Evolutionary conservation across 768 basidiomycete species (phyloP).

Genomic region (Boletus pseudo-olivaceus): DNA sequence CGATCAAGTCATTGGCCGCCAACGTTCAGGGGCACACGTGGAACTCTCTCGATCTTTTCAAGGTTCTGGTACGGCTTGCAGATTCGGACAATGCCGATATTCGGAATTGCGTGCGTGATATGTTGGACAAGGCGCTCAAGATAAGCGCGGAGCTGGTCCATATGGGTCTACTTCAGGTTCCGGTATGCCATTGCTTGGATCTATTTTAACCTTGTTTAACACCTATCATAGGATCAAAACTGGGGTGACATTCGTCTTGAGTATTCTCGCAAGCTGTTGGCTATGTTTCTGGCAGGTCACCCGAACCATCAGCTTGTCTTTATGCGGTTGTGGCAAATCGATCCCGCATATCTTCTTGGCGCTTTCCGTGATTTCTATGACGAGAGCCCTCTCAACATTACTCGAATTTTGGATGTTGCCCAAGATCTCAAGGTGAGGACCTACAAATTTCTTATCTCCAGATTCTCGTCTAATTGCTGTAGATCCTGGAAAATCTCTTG

Average conservation of each 20-base stretch:
- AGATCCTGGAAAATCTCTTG: conserved; percentile 92
- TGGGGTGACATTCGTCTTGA: conserved; percentile 90
- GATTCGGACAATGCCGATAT: conserved; percentile 71
- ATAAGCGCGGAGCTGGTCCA: conserved; percentile 93
- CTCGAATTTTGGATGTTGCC: conserved; percentile 90
- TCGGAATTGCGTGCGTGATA: conserved; percentile 74
- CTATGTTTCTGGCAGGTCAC: conserved; percentile 88
- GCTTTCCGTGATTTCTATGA: conserved; percentile 92
- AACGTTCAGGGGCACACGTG: conserved; percentile 91
- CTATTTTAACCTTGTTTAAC: background rate
- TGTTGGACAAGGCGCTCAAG: conserved; percentile 91
- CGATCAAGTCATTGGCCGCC: conserved; percentile 87
- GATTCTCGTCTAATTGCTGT: conserved; percentile 4
- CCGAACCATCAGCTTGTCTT: conserved; percentile 96
- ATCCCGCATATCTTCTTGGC: conserved; percentile 79
- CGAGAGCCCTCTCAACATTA: conserved; percentile 90
- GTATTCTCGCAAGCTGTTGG: conserved; percentile 78
- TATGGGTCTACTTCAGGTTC: conserved; percentile 87
- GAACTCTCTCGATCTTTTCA: conserved; percentile 91
- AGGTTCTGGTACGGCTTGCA: conserved; percentile 78
- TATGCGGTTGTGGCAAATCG: conserved; percentile 92
- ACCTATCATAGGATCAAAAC: conserved; percentile 52
- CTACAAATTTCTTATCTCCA: background rate
- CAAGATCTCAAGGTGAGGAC: conserved; percentile 83
- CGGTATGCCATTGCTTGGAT: conserved; percentile 49